Base-by-base conservation (phyloP, 2,329 filamentous ascomycete genomes). In the Bipolaris bicolor region DNA sequence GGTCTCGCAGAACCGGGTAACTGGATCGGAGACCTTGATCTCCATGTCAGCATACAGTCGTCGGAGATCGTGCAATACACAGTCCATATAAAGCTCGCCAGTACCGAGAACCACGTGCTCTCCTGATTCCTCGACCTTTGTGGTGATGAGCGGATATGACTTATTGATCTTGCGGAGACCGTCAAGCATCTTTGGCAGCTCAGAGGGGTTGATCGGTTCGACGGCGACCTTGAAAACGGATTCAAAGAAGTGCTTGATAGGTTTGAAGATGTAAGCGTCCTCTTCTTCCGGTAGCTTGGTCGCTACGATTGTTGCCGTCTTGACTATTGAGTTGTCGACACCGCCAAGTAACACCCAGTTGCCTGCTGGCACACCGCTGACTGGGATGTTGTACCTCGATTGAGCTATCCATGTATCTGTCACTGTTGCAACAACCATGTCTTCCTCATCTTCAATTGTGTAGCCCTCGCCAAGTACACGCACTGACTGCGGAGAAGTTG, bases 41-140 rank as follows among this genome's bases (percentile, higher is more conserved):
- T 99, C 95, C 95, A 99, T 99, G 70, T 98, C 94, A 13, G 95
- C 93, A 73, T 97, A 99, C n/a, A 98, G 79, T 39, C 88, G 86
- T 52, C 95, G 90, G 45, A 99, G 83, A 73, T 99, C 95, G 76
- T 99, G 95, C 44, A 99, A 83, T 3, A 99, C 94, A 70, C 95
- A 99, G 76, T 99, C 95, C 93, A 99, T 98, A 80, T 99, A 99
- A n/a, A 99, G 83, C 76, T 99, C 95, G 58, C 95, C 95, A 0
- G 95, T 99, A 22, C 95, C 95, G 4, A 99, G 85, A 45, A 99
- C 84, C 64, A 99, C 89, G 73, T 99, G 95, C 77, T 99, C 95
- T 49, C 95, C 95, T 1, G 92, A 97, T 78, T 99, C 95, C 76
- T 99, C 95, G 3, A 99, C 95, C 76, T 98, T 98, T 4, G 95